Percentiles rank a stretch among this genome's conserved stretches.
phyloP scores from a whole-genome alignment of 2,329 filamentous ascomycete species.

The Penicillium oxalicum region DNA sequence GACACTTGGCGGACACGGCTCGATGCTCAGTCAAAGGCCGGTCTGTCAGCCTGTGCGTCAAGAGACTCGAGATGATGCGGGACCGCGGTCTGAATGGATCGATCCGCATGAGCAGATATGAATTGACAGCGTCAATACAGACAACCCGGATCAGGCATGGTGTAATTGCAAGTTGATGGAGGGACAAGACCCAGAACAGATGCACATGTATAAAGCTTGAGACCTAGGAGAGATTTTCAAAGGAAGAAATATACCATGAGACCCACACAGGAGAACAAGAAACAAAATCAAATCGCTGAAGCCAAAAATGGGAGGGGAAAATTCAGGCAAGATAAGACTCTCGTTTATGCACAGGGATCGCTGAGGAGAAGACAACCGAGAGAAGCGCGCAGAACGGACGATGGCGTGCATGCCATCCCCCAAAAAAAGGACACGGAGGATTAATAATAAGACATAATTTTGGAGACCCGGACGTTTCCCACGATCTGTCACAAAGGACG shows the following conservation, averaged over 20 bases:
- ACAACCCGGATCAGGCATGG: constrained; percentile 4
- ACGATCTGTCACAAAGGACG: too few species aligned
- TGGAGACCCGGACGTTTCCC: too few species aligned
- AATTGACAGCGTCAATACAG: not conserved
- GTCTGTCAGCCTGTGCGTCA: too few species aligned
- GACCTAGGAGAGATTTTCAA: constrained; percentile 8
- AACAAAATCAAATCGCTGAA: constrained; percentile 5
- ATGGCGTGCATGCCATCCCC: not conserved
- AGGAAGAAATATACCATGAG: not conserved
- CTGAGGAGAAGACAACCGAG: constrained; percentile 8
- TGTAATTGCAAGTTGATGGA: not conserved
- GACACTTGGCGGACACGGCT: too few species aligned
- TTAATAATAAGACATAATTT: not conserved
- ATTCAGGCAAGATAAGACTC: not conserved
- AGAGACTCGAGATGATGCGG: too few species aligned
- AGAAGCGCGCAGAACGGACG: not conserved
- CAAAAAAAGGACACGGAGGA: not conserved
- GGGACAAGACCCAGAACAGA: not conserved
- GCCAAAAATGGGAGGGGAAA: not conserved
- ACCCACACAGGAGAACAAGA: not conserved
- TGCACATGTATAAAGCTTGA: constrained; percentile 8
- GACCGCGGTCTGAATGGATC: too few species aligned
- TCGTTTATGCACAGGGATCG: constrained; percentile 21
- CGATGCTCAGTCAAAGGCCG: too few species aligned
- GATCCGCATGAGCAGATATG: too few species aligned